phyloP scores from a whole-genome alignment of 1,284 basidiomycete genomes.

The Coriolopsis trogii region DNA sequence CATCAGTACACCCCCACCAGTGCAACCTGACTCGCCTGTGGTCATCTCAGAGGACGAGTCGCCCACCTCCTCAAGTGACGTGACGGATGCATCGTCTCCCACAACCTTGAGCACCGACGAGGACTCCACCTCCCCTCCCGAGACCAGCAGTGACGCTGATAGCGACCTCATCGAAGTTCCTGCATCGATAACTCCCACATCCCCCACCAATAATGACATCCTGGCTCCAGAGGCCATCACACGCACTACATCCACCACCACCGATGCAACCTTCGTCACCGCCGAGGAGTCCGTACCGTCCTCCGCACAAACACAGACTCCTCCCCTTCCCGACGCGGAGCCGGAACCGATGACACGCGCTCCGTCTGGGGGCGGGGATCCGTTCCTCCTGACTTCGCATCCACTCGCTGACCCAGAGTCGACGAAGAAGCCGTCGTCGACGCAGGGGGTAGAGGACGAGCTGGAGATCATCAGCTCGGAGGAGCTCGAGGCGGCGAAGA shows the following conservation, averaged over 20 bases:
- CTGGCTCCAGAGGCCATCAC: conserved; percentile 11
- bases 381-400: conserved; percentile 20
- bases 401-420: conserved; percentile 15
- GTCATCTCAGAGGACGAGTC: neutral
- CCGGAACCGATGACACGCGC: conserved; percentile 2
- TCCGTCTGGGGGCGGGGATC: conserved; percentile 2
- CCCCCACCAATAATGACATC: neutral
- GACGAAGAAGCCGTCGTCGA: neutral
- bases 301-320: neutral
- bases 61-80: neutral
- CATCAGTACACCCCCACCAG: too few relatives aligned
- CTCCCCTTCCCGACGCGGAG: neutral
- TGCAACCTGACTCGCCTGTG: neutral
- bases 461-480: conserved; percentile 21
- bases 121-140: neutral
- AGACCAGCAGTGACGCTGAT: neutral
- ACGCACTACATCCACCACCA: conserved; percentile 7
- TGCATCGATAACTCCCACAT: neutral
- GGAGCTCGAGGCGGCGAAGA: conserved; percentile 18
- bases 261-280: conserved; percentile 14
- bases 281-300: neutral
- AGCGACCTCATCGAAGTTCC: neutral
- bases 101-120: too few relatives aligned
- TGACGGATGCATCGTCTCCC: neutral
- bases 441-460: conserved; percentile 11